These are phyloP conservation scores for Pythium dissotocum DNA, from an alignment of 352 stramenopile species.

Conservation along the genomic window DNA sequence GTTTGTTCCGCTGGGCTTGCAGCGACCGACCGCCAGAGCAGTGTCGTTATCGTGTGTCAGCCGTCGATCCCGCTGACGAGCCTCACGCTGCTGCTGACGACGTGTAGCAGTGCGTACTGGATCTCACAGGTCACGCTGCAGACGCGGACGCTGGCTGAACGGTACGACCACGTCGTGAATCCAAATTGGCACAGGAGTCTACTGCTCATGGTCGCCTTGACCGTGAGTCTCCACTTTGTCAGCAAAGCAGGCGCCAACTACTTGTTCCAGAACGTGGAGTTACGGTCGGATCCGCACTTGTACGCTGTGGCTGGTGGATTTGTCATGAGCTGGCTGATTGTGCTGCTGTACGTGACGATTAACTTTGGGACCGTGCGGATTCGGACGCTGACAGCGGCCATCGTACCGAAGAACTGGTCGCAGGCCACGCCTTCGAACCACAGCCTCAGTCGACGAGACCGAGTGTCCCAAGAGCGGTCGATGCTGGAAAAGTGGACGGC, in stretches of 20 bases:
- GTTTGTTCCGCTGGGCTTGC: slow-evolving; percentile 35
- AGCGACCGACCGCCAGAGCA: slow-evolving; percentile 18
- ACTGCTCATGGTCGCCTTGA: slow-evolving; percentile 15
- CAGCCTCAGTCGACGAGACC: too few relatives aligned
- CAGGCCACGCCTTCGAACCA: too few relatives aligned
- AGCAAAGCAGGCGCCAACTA: slow-evolving; percentile 33
- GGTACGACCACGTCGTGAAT: slow-evolving; percentile 26
- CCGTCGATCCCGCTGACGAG: slow-evolving; percentile 37
- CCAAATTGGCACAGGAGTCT: slow-evolving; percentile 32
- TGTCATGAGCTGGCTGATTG: too few relatives aligned
- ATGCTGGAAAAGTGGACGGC: too few relatives aligned
- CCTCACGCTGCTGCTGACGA: slow-evolving; percentile 36
- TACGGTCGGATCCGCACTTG: slow-evolving; percentile 39
- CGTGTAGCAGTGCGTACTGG: slow-evolving; percentile 43
- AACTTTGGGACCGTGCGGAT: too few relatives aligned
- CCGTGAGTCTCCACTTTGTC: slow-evolving; percentile 33
- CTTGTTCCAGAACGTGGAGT: slow-evolving; percentile 29
- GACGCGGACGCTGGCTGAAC: slow-evolving; percentile 29
- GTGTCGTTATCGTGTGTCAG: slow-evolving; percentile 38
- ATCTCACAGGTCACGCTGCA: slow-evolving; percentile 39
- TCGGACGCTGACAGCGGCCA: too few relatives aligned
- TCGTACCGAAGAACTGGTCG: too few relatives aligned
- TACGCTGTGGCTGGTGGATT: slow-evolving; percentile 36
- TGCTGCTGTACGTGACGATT: too few relatives aligned
- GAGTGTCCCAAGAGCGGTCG: too few relatives aligned